Conservation (phyloP, 2,329 filamentous ascomycete genomes). For the Davidsoniella neocaledoniae region DNA sequence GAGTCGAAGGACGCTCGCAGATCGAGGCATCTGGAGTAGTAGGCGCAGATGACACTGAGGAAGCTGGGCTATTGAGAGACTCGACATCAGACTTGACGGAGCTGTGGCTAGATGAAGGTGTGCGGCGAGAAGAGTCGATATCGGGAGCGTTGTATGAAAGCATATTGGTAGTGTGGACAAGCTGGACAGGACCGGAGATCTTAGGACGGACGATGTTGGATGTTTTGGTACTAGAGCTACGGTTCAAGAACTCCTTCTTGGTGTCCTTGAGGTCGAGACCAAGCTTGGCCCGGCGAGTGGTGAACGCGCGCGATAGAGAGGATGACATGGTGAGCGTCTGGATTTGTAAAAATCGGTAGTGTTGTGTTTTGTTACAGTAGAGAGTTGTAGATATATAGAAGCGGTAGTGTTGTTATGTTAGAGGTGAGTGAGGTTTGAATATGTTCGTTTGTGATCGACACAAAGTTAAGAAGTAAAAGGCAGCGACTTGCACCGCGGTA, state of each 20-base stretch:
- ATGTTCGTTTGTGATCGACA: not conserved
- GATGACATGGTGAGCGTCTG: conserved; percentile 24
- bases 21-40: conserved; percentile 52
- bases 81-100: conserved; percentile 47
- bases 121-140: conserved; percentile 31
- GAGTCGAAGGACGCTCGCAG: conserved; percentile 35
- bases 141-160: conserved; percentile 89
- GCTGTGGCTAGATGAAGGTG: conserved; percentile 32
- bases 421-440: not conserved
- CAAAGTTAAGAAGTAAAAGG: conserved; percentile 3
- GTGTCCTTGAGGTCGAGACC: conserved; percentile 28
- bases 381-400: conserved; percentile 4
- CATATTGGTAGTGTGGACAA: conserved; percentile 91
- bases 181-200: conserved; percentile 75
- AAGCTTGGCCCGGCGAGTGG: conserved; percentile 46
- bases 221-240: conserved; percentile 36
- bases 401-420: conserved; percentile 10
- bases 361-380: conserved; percentile 7
- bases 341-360: conserved; percentile 1
- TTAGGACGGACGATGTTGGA: conserved; percentile 32
- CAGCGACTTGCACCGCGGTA: conserved; percentile 4
- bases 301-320: conserved; percentile 54
- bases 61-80: conserved; percentile 43
- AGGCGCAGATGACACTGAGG: conserved; percentile 42
- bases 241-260: conserved; percentile 24